phyloP scores from a whole-genome alignment of 805 yeast genomes.

The Lipomyces starkeyi region DNA sequence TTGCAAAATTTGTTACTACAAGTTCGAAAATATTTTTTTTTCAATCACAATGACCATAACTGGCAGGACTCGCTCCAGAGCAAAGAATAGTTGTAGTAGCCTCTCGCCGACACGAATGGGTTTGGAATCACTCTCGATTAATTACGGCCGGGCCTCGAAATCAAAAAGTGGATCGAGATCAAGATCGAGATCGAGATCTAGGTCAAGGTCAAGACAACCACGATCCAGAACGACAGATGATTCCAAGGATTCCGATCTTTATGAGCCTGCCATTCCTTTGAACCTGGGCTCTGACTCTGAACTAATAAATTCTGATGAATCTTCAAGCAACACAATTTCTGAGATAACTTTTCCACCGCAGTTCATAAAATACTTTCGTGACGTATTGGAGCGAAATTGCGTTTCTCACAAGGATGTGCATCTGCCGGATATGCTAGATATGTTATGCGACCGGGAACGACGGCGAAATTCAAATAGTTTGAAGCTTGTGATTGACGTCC shows the following conservation, averaged over 20 bases:
- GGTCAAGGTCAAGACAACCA: neutral
- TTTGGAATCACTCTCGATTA: too few species aligned
- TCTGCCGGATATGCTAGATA: neutral
- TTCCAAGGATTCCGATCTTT: neutral
- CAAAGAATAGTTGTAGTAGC: too few species aligned
- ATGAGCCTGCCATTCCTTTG: neutral
- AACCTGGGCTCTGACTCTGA: neutral
- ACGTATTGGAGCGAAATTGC: too few species aligned
- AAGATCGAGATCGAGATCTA: neutral
- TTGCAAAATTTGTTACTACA: too few species aligned
- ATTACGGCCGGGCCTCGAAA: neutral
- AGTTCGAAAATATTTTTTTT: too few species aligned
- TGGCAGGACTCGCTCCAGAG: too few species aligned
- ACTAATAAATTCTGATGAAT: neutral
- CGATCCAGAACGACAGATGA: neutral
- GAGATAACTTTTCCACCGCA: neutral
- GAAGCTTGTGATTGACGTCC: too few species aligned
- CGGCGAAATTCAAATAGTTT: neutral
- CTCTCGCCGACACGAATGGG: too few species aligned
- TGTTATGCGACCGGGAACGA: neutral
- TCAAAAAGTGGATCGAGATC: neutral
- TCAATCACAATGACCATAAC: too few species aligned
- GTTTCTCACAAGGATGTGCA: too few species aligned
- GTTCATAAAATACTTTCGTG: too few species aligned
- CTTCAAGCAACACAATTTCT: too few species aligned